These are phyloP conservation scores for Esteya vermicola DNA, from an alignment of 2,329 filamentous ascomycete species.

Conservation along the genomic window DNA sequence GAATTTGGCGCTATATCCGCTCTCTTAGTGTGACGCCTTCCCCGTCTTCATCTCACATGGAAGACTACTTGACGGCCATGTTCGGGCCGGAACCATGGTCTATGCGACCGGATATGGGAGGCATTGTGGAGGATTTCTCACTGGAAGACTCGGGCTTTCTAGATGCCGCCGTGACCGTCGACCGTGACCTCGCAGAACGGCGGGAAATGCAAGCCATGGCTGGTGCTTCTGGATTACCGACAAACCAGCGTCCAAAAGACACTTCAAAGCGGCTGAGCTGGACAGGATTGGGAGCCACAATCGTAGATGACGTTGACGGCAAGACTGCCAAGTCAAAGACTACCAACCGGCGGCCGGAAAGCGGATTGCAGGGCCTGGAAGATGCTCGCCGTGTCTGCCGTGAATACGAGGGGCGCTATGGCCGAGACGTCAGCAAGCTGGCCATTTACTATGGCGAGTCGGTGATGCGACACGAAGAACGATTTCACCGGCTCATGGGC, in stretches of 20 bases:
- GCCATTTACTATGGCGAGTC: constrained; percentile 13
- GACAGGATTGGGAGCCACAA: constrained; percentile 23
- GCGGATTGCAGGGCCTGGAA: constrained; percentile 20
- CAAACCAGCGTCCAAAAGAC: too few species aligned
- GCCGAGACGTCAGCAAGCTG: constrained; percentile 19
- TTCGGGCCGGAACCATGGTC: constrained; percentile 17
- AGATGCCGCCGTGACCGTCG: constrained; percentile 20
- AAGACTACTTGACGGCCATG: constrained; percentile 22
- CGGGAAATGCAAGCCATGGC: constrained; percentile 25
- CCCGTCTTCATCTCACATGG: too few species aligned
- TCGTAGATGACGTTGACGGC: constrained; percentile 4
- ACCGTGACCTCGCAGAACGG: constrained; percentile 25
- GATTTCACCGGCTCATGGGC: constrained; percentile 1
- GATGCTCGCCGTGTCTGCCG: constrained; percentile 19
- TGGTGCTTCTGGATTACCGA: too few species aligned
- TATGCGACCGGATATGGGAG: constrained; percentile 6
- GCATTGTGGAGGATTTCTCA: background rate
- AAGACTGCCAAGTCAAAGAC: constrained; percentile 6
- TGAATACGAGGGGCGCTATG: constrained; percentile 18
- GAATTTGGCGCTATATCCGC: too few species aligned
- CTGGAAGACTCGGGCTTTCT: constrained; percentile 13
- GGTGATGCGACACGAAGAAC: constrained; percentile 3
- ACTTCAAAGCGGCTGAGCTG: constrained; percentile 20
- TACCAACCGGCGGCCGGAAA: constrained; percentile 3
- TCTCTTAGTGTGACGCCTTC: too few species aligned